These are phyloP conservation scores for Scleromitrula shiraiana DNA, from an alignment of 2,329 filamentous ascomycete species.

Conservation along the genomic window DNA sequence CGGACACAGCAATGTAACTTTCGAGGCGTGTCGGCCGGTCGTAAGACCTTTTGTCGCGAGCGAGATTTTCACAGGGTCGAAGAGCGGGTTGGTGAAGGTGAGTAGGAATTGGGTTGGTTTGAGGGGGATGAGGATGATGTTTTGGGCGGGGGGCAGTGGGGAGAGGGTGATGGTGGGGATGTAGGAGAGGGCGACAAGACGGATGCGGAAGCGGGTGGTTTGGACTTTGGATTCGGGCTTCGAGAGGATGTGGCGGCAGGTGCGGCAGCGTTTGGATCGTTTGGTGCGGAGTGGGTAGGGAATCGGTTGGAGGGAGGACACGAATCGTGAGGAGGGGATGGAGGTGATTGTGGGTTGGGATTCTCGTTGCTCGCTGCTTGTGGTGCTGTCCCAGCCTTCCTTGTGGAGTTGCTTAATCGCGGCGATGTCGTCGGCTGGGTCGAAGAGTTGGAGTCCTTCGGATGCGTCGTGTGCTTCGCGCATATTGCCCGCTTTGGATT, in stretches of 20 bases:
- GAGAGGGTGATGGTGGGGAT: slow-evolving; percentile 75
- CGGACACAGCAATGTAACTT: slow-evolving; percentile 87
- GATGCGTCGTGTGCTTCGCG: slow-evolving; percentile 63
- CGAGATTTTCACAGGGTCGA: slow-evolving; percentile 80
- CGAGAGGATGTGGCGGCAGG: slow-evolving; percentile 89
- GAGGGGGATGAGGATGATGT: slow-evolving; percentile 19
- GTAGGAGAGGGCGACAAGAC: slow-evolving; percentile 78
- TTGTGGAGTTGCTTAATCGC: slow-evolving; percentile 43
- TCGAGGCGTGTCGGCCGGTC: slow-evolving; percentile 66
- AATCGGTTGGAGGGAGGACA: slow-evolving; percentile 69
- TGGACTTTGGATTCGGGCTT: slow-evolving; percentile 88
- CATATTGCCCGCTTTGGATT: slow-evolving; percentile 64
- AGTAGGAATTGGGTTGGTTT: slow-evolving; percentile 72
- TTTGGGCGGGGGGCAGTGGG: slow-evolving; percentile 40
- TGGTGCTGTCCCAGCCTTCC: slow-evolving; percentile 57
- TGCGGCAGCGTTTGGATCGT: slow-evolving; percentile 84
- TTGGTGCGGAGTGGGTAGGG: slow-evolving; percentile 82
- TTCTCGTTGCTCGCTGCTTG: slow-evolving; percentile 45
- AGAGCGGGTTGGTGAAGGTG: slow-evolving; percentile 88
- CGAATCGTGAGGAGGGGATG: slow-evolving; percentile 52
- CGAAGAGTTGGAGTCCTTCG: slow-evolving; percentile 62
- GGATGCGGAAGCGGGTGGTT: slow-evolving; percentile 86
- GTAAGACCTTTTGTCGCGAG: slow-evolving; percentile 77
- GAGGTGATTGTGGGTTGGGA: slow-evolving; percentile 39
- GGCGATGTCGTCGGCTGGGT: slow-evolving; percentile 44